phyloP scores from a whole-genome alignment of 306 rosid genomes.

The Quercus parvula region DNA sequence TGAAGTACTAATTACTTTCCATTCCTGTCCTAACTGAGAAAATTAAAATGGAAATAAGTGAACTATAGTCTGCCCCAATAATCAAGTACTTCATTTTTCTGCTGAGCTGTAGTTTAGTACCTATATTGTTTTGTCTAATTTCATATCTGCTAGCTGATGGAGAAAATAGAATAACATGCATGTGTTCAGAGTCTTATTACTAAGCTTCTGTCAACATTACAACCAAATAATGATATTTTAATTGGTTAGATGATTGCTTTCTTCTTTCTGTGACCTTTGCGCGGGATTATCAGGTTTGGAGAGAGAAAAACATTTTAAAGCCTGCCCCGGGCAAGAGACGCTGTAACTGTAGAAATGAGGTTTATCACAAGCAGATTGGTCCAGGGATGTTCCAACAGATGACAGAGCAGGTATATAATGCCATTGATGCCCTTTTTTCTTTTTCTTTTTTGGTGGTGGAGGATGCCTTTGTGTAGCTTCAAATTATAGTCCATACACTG shows the following conservation, averaged over 20 bases:
- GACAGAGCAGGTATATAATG: constrained; percentile 80
- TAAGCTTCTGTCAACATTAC: no score
- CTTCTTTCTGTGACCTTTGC: constrained; percentile 8
- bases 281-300: constrained; percentile 71
- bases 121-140: neutral
- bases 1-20: neutral
- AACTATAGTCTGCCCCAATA: neutral
- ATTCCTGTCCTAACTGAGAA: neutral
- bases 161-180: no score
- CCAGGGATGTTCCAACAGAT: constrained; percentile 99
- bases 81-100: neutral
- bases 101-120: neutral
- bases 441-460: no score
- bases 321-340: constrained; percentile 95
- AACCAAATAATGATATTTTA: neutral
- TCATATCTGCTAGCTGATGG: neutral
- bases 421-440: neutral
- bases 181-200: no score
- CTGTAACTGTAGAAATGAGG: constrained; percentile 97
- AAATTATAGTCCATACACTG: neutral
- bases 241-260: constrained; percentile 6
- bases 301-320: constrained; percentile 87
- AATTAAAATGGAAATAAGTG: neutral
- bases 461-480: neutral
- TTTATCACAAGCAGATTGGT: constrained; percentile 93